phyloP scores from a whole-genome alignment of 1,139 yeast species.

The Kazachstania sp. region DNA sequence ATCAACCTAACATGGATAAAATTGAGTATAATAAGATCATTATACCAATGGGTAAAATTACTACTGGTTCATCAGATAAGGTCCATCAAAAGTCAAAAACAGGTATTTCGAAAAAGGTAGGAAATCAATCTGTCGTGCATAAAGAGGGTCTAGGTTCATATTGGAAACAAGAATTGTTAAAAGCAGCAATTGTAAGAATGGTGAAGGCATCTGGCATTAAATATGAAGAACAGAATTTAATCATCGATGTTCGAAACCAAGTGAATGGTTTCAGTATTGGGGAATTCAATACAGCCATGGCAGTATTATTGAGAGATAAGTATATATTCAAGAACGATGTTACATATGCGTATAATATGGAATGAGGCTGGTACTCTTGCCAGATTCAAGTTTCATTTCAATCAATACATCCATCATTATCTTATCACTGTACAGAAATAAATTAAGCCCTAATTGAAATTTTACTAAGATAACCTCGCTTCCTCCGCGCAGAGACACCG shows the following conservation, averaged over 20 bases:
- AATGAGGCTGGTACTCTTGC: neutral
- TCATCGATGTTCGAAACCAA: conserved; percentile 10
- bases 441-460: too few relatives aligned
- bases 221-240: conserved; percentile 10
- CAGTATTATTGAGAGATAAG: conserved; percentile 9
- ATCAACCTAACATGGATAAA: conserved; percentile 16
- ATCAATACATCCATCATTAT: too few relatives aligned
- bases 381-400: too few relatives aligned
- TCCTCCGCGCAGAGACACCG: too few relatives aligned
- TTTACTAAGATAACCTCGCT: too few relatives aligned
- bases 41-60: neutral
- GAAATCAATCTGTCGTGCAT: conserved; percentile 5
- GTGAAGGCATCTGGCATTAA: conserved; percentile 11
- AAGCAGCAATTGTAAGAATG: conserved; percentile 22
- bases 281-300: conserved; percentile 26
- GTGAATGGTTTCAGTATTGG: conserved; percentile 25
- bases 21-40: conserved; percentile 15
- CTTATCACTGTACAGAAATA: too few relatives aligned
- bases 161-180: conserved; percentile 26
- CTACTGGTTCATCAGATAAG: neutral
- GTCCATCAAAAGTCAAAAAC: too few relatives aligned
- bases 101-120: too few relatives aligned
- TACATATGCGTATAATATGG: neutral
- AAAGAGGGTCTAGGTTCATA: conserved; percentile 19
- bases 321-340: conserved; percentile 5